Evolutionary conservation across 495 filamentous ascomycete species (phyloP).

Genomic region (Daldinia decipiens): DNA sequence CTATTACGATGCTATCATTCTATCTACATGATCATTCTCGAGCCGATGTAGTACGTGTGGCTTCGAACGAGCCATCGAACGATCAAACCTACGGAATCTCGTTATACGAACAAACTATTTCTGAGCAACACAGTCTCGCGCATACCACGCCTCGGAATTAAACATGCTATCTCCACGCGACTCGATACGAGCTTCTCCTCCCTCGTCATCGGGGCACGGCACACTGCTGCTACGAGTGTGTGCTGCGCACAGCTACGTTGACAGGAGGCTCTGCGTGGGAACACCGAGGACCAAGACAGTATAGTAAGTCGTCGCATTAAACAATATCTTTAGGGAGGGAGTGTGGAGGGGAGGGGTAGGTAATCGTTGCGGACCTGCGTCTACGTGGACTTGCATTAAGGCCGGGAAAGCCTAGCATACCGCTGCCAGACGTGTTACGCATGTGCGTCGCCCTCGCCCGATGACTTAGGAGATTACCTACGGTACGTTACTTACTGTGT

Average conservation of each 20-base stretch:
- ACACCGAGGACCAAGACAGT: conserved; percentile 7
- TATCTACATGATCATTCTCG: background rate
- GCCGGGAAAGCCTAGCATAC: background rate
- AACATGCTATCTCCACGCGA: conserved; percentile 6
- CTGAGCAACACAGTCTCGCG: background rate
- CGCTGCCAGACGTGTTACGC: background rate
- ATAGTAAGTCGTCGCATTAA: conserved; percentile 11
- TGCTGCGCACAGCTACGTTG: conserved; percentile 4
- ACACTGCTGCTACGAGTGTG: conserved; percentile 17
- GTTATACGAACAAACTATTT: background rate
- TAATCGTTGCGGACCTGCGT: conserved; percentile 26
- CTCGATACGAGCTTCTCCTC: conserved; percentile 25
- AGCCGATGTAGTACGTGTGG: background rate
- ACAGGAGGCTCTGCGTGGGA: conserved; percentile 20
- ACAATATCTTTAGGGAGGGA: conserved; percentile 20
- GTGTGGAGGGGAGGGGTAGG: background rate
- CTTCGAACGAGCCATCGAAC: conserved; percentile 1
- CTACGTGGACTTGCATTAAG: conserved; percentile 16
- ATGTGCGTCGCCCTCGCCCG: conserved; percentile 4
- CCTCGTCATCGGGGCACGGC: conserved; percentile 23
- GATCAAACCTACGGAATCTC: background rate
- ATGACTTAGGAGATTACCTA: background rate
- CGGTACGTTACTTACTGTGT: background rate
- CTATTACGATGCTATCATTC: background rate
- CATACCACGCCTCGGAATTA: background rate